Evolutionary conservation across 1,284 basidiomycete genomes (phyloP).

Genomic region (Cutaneotrichosporon dermatis): DNA sequence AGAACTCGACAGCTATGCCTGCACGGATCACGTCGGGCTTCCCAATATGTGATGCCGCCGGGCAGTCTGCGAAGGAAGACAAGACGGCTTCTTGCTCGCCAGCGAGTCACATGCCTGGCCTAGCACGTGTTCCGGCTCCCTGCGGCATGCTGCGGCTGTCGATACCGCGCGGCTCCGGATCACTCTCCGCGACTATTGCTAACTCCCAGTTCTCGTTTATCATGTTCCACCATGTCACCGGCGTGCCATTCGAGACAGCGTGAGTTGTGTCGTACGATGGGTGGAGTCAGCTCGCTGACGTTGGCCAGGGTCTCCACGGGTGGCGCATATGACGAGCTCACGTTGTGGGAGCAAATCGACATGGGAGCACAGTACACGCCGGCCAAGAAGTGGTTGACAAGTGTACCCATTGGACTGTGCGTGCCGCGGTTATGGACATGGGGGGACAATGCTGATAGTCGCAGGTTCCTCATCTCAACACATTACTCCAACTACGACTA

Average conservation of each 20-base stretch:
- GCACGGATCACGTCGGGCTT: too few relatives aligned
- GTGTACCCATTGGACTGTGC: slow-evolving; percentile 83
- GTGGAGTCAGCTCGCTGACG: slow-evolving; percentile 2
- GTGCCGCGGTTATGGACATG: slow-evolving; percentile 43
- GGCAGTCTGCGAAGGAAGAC: too few relatives aligned
- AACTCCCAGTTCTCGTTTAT: slow-evolving; percentile 80
- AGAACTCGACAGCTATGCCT: not conserved
- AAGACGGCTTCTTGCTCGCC: too few relatives aligned
- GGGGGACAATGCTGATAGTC: not conserved
- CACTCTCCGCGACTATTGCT: too few relatives aligned
- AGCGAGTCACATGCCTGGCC: too few relatives aligned
- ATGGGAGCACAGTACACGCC: slow-evolving; percentile 97
- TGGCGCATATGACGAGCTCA: slow-evolving; percentile 95
- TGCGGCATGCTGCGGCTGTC: too few relatives aligned
- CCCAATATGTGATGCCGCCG: too few relatives aligned
- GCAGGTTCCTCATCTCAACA: slow-evolving; percentile 90
- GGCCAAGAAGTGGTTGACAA: slow-evolving; percentile 94
- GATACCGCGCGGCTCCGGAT: too few relatives aligned
- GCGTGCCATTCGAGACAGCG: slow-evolving; percentile 84
- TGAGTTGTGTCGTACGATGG: slow-evolving; percentile 21
- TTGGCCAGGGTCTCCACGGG: slow-evolving; percentile 54
- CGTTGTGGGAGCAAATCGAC: slow-evolving; percentile 99
- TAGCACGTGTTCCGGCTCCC: too few relatives aligned
- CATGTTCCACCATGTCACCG: slow-evolving; percentile 98
- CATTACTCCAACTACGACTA: slow-evolving; percentile 97